These are phyloP conservation scores for Euphorbia tirucalli DNA, from an alignment of 345 rosid species.

Conservation along the genomic window DNA sequence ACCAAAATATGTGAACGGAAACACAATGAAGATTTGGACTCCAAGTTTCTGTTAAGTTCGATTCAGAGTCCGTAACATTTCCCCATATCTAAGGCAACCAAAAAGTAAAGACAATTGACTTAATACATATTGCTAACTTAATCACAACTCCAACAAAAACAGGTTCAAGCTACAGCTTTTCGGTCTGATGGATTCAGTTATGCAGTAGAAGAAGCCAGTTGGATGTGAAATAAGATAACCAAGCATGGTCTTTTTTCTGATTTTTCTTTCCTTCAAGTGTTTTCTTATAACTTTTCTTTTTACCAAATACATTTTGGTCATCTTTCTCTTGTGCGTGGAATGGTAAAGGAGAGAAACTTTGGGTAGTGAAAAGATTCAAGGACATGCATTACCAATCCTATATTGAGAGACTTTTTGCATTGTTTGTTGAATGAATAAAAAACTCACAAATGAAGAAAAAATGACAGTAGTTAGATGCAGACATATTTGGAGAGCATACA, in stretches of 20 bases:
- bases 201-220: background rate
- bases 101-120: background rate
- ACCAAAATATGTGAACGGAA: background rate
- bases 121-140: background rate
- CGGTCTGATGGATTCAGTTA: background rate
- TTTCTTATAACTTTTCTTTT: background rate
- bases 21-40: background rate
- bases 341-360: background rate
- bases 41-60: background rate
- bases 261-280: background rate
- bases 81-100: background rate
- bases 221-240: background rate
- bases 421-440: no score
- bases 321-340: background rate
- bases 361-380: background rate
- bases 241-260: background rate
- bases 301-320: no score
- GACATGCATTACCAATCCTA: background rate
- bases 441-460: no score
- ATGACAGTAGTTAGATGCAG: no score
- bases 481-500: conserved; percentile 16
- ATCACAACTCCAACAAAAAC: background rate
- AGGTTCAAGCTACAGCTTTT: background rate
- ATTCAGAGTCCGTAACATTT: background rate
- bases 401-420: no score